These are phyloP conservation scores for Trifolium pratense DNA, from an alignment of 306 rosid species.

Conservation along the genomic window DNA sequence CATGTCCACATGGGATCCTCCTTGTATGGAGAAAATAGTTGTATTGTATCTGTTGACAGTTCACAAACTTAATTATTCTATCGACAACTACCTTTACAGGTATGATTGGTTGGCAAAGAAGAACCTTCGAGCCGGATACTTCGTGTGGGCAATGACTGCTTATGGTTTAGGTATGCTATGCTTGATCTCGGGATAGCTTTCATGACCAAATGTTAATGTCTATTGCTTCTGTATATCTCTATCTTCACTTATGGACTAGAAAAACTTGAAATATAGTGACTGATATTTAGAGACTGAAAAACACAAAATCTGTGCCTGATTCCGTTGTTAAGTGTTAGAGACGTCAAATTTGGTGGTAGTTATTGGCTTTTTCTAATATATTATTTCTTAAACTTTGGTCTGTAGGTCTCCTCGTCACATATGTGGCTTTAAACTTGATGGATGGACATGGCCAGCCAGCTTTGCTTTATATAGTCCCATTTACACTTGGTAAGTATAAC, in stretches of 20 bases:
- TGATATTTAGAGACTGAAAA: background rate
- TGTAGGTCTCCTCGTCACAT: constrained; percentile 90
- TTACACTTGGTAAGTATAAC: constrained; percentile 77
- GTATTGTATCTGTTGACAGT: constrained; percentile 4
- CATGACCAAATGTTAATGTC: constrained; percentile 32
- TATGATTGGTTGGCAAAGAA: constrained; percentile 94
- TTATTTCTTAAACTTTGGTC: constrained; percentile 28
- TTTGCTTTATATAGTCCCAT: constrained; percentile 93
- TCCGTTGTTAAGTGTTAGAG: background rate
- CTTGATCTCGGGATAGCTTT: constrained; percentile 10
- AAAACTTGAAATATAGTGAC: background rate
- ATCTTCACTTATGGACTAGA: background rate
- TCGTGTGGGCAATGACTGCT: constrained; percentile 96
- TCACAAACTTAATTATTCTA: constrained; percentile 34
- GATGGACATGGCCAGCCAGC: constrained; percentile 99
- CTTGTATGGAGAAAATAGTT: constrained; percentile 26
- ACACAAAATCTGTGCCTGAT: background rate
- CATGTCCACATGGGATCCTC: background rate
- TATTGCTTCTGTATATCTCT: constrained; percentile 7
- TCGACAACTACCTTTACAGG: constrained; percentile 56
- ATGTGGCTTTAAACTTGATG: constrained; percentile 96
- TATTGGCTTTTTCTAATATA: background rate
- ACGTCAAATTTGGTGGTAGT: background rate
- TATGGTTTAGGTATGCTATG: constrained; percentile 88
- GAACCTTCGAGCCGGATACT: constrained; percentile 82